Evolutionary conservation across 768 basidiomycete species (phyloP), one percentile per base, ranked within the genome.

Genomic region (Podaxis sp.): DNA sequence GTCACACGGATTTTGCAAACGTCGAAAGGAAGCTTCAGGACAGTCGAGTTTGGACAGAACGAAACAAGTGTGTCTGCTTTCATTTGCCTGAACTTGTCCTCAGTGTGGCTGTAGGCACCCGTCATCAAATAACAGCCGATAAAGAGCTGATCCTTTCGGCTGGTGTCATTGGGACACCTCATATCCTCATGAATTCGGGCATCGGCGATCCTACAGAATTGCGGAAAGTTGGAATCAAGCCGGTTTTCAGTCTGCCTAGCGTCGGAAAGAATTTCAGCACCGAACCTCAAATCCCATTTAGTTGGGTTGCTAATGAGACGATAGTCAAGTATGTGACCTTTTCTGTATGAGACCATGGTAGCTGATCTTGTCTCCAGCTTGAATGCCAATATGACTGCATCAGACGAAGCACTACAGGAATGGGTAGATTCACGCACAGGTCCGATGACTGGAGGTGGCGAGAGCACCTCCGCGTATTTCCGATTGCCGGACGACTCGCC

Each of bases 181-280:
- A 59, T 12, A 59, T 59, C 15, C 57, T 59, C 6, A 4, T 59
- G 37, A 59, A 59, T 19, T 59, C 57, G 33, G 57, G 57, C 38
- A 59, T 59, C 8, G 57, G 57, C 24, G 57, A 59, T 15, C 37
- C 57, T 15, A 8, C 13, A 4, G 57, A 25, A 12, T 50, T 59
- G 25, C 19, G 22, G 5, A 51, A 50, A 8, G 33, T 40, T 12
- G 57, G 47, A 13, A 13, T 51, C 11, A 11, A 59, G 17, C 9
- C 37, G 15, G 5, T 59, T 4, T 33, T 59, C 19, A 12, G 22
- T 29, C 47, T 59, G 2, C 57, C 49, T 15, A 59, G 57, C 24
- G 57, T 59, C 4, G 57, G 57, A 7, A 59, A 59, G 29, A 59
- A 59, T 38, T 59, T 59, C 25, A 59, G 57, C n/a, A 59, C 46